A percentile compares a stretch with the other conserved stretches of the same genome.
These are phyloP conservation scores for Handroanthus guayacan DNA, from an alignment of 257 asterid genomes.

Conservation along the genomic window DNA sequence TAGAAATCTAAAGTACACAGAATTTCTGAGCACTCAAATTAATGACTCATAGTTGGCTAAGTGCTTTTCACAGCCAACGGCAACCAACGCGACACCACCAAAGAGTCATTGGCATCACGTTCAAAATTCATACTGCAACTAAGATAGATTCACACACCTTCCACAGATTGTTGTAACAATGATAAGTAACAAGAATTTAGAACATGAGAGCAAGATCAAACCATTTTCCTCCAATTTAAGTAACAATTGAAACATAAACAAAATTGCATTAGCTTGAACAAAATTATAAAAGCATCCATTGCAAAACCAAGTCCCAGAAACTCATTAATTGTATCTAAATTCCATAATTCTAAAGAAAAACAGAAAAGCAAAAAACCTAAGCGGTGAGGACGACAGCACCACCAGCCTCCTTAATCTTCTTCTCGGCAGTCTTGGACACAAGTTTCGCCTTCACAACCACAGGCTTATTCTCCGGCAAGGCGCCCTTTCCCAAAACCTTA, in stretches of 20 bases:
- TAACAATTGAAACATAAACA: neutral
- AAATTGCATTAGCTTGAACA: neutral
- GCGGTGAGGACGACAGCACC: constrained; percentile 45
- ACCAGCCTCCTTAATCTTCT: constrained; percentile 43
- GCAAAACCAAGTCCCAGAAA: neutral
- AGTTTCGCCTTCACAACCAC: constrained; percentile 46
- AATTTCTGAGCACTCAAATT: too few species aligned
- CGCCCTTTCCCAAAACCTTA: constrained; percentile 43
- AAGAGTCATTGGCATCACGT: too few species aligned
- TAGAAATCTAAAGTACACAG: too few species aligned
- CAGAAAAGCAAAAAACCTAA: neutral
- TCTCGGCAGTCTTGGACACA: constrained; percentile 39
- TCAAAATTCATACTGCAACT: neutral
- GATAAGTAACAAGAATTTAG: too few species aligned
- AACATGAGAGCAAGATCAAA: too few species aligned
- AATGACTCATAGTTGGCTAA: too few species aligned
- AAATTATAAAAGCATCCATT: constrained; percentile 14
- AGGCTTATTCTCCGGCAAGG: constrained; percentile 38
- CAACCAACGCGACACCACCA: too few species aligned
- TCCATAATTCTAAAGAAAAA: neutral
- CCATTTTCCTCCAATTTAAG: too few species aligned
- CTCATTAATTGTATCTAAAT: neutral
- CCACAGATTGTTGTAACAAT: too few species aligned
- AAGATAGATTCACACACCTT: neutral
- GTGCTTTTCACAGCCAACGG: too few species aligned